Base-by-base conservation (phyloP, 2,329 filamentous ascomycete species). In the Xylariaceae sp. region DNA sequence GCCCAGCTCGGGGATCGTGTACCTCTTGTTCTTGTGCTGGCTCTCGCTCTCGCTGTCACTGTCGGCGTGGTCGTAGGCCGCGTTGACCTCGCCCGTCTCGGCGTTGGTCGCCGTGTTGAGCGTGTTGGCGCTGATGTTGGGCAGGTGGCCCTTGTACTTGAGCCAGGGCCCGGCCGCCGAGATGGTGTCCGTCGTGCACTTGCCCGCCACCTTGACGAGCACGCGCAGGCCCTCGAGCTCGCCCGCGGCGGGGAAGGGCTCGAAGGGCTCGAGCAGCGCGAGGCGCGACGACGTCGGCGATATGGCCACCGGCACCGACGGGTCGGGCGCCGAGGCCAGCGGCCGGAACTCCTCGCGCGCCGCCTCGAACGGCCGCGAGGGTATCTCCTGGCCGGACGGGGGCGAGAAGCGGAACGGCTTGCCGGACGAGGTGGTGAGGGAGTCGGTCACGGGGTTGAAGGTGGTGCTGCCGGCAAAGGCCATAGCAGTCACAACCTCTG, bases 161-260 rank as follows among this genome's bases (percentile, higher is more conserved):
- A 98, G 77, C 90, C 90, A 96, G 12, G 90, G 90, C 5, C 90
- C 90, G 1, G 90, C 90, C 21, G 90, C 90, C 23, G 89, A 96
- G 63, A 98, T 98, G 50, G 92, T 96, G 64, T 98, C 92, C 27
- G 92, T 98, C 37, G 92, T 98, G 72, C 92, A 98, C 67, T 98
- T 94, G 45, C 92, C 92, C 44, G 89, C 83, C 44, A 96, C 83
- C 67, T 96, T 96, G 70, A 94, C 90, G 12, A 98, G 80, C 13
- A 98, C 88, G 32, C 80, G 80, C 30, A 98, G 76, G 18, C 76
- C 79, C 26, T 72, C 67, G 19, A 96, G 74, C 34, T 98, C 89
- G 2, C 27, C 13, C 5, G 68, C 64, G 28, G 67, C 46, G 10
- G 90, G 89, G 67, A 95, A 98, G 3, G 86, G 69, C 3, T 77